Evolutionary conservation across 192 early-diverging fungal genomes (phyloP), one percentile per base, ranked within the genome.

Genomic region (Coemansia sp.): DNA sequence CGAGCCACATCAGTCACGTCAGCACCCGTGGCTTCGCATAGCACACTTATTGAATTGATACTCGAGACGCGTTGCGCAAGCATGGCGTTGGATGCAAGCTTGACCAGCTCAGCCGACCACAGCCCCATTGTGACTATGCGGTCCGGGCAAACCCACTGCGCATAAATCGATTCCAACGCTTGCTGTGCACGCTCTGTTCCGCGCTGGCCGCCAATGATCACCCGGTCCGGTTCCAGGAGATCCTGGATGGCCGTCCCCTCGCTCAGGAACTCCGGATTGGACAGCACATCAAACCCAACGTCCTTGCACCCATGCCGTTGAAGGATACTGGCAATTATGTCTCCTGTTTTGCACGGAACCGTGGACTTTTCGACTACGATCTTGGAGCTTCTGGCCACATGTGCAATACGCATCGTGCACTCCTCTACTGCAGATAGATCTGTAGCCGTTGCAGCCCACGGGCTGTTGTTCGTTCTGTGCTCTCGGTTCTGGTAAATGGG

Each of bases 321-420:
- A n/a, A 95, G 84, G 40, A 93, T 95, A 40, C 86, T 86, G 60
- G 90, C 85, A 84, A 97, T 91, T 68, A 84, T 81, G 63, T 93
- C 87, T 28, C 94, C 92, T 28, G 95, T 95, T 57, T 92, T 84
- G 77, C 95, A 97, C 37, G 95, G 95, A 12, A 97, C 95, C 43
- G 95, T 97, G 2, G 93, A 95, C 83, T 94, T 95, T 74, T 94
- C 94, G 49, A 97, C 90, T 8, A 97, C 91, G 61, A 97, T 93
- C 79, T 95, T 95, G 74, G 88, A 85, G 51, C 82, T 85, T 49
- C 62, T 87, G 3, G 94, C 88, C 21, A 93, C 88, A 42, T 86
- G 78, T 8, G 95, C 95, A 70, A 97, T 95, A 63, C 86, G 80
- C 42, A 89, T 84, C 29, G 90, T 90, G 63, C 94, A 94, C 37